These are phyloP conservation scores for Atkinsonella hypoxylon DNA, from an alignment of 2,329 filamentous ascomycete genomes.

Conservation along the genomic window DNA sequence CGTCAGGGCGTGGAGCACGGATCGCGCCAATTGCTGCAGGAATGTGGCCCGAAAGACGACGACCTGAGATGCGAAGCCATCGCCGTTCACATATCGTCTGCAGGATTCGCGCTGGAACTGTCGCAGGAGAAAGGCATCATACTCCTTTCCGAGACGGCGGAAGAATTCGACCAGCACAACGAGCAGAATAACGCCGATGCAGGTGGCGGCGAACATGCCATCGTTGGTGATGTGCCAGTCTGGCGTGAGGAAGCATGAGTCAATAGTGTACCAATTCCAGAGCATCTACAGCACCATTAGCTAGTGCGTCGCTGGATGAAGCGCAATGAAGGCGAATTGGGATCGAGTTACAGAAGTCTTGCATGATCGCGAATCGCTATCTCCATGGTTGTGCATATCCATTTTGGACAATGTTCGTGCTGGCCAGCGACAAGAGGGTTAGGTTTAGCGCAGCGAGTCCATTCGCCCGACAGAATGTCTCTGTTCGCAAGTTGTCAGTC, in stretches of 20 bases:
- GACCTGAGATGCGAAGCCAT: constrained; percentile 12
- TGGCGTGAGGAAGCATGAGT: constrained; percentile 57
- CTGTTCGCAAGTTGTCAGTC: neutral
- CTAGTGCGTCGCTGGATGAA: constrained; percentile 2
- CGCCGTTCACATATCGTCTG: constrained; percentile 12
- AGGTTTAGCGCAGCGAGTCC: no score
- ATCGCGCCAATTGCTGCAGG: constrained; percentile 52
- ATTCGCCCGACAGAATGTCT: no score
- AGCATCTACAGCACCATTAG: constrained; percentile 45
- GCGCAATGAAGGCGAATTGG: neutral
- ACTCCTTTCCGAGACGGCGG: constrained; percentile 59
- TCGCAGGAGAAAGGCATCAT: constrained; percentile 52
- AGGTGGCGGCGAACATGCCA: constrained; percentile 67
- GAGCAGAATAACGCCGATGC: constrained; percentile 62
- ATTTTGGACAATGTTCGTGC: constrained; percentile 7
- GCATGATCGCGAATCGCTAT: constrained; percentile 14
- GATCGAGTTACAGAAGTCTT: constrained; percentile 19
- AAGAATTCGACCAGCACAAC: constrained; percentile 60
- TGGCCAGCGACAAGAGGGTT: neutral
- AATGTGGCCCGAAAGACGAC: constrained; percentile 41
- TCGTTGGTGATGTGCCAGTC: constrained; percentile 60
- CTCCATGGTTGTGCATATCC: constrained; percentile 13
- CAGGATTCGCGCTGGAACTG: constrained; percentile 26
- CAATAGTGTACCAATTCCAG: constrained; percentile 67
- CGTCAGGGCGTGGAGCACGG: constrained; percentile 54